Base-by-base conservation (phyloP, 768 basidiomycete genomes). In the Lentinus tigrinus region DNA sequence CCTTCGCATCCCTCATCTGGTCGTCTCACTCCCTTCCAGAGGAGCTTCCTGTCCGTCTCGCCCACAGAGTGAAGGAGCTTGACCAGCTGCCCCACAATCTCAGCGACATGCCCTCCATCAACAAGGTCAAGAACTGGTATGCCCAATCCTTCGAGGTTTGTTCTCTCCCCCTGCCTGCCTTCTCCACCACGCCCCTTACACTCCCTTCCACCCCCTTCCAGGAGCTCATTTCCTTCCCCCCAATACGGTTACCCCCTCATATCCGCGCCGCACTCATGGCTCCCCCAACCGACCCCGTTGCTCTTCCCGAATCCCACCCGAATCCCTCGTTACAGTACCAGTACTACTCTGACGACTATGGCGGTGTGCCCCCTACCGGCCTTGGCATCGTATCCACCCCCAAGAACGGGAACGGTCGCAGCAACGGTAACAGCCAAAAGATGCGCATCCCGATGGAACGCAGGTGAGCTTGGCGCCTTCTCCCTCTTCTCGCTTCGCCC, bases 81-180 rank as follows among this genome's bases (percentile, higher is more conserved):
- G 94, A 98, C 64, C 86, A 91, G 63, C 81, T 99, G 3, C 97
- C 97, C 0, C 91, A 98, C 74, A 89, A 92, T 54, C 80, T 99
- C 50, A 88, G 87, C 65, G 83, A 83, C 46, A 97, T 97, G 96
- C 85, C 89, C 0, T 91, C 89, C 38, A 98, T 99, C 63, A 84
- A 86, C 57, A 95, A 91, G 70, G 92, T 99, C 58, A 95, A 95
- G 77, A 89, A 96, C 67, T 99, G 97, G 97, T 99, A 99, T 72
- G 96, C 96, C 0, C 93, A 98, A 77, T 93, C 91, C 16, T 98
- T 99, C 72, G 92, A 98, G 83, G 96, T 95, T 52, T 51, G 86
- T 75, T 34, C 34, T 27, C 27, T 10, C 14, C 26, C 34, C 11
- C 23, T 28, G 9, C 37, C 31, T 39, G 27, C 37, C 27, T 40